These are phyloP conservation scores for Metschnikowia reukaufii DNA, from an alignment of 805 yeast species.

Conservation along the genomic window DNA sequence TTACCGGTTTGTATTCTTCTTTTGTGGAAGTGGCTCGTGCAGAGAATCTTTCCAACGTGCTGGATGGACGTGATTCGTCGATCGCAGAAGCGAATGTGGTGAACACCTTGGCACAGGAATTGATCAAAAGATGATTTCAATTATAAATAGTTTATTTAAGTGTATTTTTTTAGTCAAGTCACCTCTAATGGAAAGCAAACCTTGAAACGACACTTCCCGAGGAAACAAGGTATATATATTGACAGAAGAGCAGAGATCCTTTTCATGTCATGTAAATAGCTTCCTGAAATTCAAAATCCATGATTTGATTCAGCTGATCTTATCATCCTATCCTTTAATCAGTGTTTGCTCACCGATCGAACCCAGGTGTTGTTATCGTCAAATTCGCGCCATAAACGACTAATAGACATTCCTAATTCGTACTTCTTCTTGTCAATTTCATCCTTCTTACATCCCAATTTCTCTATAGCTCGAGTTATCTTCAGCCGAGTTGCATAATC, in stretches of 20 bases:
- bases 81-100: slow-evolving; percentile 28
- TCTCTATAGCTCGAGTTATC: slow-evolving; percentile 41
- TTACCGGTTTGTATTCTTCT: slow-evolving; percentile 45
- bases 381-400: slow-evolving; percentile 44
- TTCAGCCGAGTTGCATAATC: slow-evolving; percentile 43
- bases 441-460: slow-evolving; percentile 39
- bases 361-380: slow-evolving; percentile 47
- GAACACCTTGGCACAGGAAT: slow-evolving; percentile 21
- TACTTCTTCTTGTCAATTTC: slow-evolving; percentile 44
- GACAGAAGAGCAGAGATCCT: no score
- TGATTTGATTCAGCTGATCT: no score
- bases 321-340: background rate
- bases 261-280: no score
- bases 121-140: slow-evolving; percentile 13
- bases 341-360: slow-evolving; percentile 27
- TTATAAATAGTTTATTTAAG: background rate
- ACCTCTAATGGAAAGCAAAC: no score
- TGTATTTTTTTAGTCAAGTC: background rate
- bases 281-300: no score
- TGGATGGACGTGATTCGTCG: slow-evolving; percentile 12
- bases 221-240: background rate
- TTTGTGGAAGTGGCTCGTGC: slow-evolving; percentile 44
- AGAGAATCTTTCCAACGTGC: slow-evolving; percentile 16
- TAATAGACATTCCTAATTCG: slow-evolving; percentile 40
- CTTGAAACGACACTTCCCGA: no score